Evolutionary conservation across 2,329 filamentous ascomycete genomes (phyloP), one percentile per base, ranked within the genome.

Genomic region (Thelonectria blattea): DNA sequence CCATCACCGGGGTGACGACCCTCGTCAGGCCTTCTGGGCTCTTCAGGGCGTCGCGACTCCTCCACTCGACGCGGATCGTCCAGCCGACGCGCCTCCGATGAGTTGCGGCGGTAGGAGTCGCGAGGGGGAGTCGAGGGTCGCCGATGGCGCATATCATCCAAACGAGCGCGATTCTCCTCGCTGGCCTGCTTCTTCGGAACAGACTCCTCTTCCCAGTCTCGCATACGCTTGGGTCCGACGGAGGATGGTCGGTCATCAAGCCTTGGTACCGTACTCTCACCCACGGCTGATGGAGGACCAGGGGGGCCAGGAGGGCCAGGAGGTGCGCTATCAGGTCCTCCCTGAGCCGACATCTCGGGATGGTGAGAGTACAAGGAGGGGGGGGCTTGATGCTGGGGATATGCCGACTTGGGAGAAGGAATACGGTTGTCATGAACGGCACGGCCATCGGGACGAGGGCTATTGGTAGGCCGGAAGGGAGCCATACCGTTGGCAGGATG

Each of bases 191-290:
- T 97, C 81, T 97, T 96, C 46, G 83, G 82, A 4, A 88, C 79
- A 20, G 86, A 80, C 37, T 96, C 92, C 37, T 94, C 90, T 67
- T 98, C 95, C 93, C 95, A 97, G 72, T 98, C 95, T 50, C 93
- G 89, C 74, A 88, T 85, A 59, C 95, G 87, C 83, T 99, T 99
- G 58, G 90, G 87, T 3, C 85, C 86, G 11, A 91, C 90, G 39
- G 92, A 96, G 1, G 89, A 78, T 17, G 93, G 91, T n/a, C 93
- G 86, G 57, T 96, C 84, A 55, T 86, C 84, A 61, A 85, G 80
- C 55, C 78, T 76, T 57, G 83, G 89, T 61, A 85, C 82, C 22
- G 86, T 85, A 71, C 94, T 90, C 48, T 89, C 88, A 47, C 89
- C 86, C 58, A 82, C 79, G 1, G 78, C 69, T 4, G 78, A 78